These are phyloP conservation scores for Phytophthora ohioensis DNA, from an alignment of 352 stramenopile species.

Conservation along the genomic window DNA sequence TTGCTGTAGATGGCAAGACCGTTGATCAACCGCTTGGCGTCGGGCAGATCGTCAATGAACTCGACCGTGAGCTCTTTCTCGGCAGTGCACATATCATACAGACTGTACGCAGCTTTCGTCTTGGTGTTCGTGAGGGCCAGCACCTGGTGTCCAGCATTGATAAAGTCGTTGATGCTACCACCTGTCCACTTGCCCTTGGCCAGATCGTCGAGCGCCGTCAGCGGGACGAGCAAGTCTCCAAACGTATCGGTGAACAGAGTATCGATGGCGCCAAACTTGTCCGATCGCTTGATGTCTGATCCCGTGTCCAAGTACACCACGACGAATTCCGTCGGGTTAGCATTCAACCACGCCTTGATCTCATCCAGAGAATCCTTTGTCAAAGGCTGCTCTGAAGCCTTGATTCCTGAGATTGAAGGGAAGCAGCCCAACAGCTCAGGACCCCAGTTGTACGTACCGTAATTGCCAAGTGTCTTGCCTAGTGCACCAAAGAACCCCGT, in stretches of 20 bases:
- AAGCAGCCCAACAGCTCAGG: conserved; percentile 69
- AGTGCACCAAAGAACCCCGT: conserved; percentile 45
- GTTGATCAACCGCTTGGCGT: conserved; percentile 47
- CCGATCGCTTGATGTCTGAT: conserved; percentile 42
- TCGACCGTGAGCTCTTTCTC: conserved; percentile 47
- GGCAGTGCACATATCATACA: conserved; percentile 51
- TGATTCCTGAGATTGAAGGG: conserved; percentile 70
- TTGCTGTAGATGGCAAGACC: conserved; percentile 62
- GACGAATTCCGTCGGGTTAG: conserved; percentile 58
- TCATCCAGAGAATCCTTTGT: conserved; percentile 54
- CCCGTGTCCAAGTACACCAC: conserved; percentile 69
- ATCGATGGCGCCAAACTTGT: conserved; percentile 52
- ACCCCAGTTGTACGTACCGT: conserved; percentile 54
- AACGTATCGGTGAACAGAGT: conserved; percentile 53
- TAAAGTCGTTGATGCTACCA: conserved; percentile 51
- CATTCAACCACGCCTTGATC: conserved; percentile 60
- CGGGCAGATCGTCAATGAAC: conserved; percentile 52
- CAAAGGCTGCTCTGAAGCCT: conserved; percentile 53
- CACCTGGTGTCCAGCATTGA: conserved; percentile 54
- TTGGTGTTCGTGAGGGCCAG: conserved; percentile 55
- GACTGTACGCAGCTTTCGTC: conserved; percentile 42
- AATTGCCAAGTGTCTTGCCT: conserved; percentile 51
- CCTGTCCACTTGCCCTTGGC: conserved; percentile 42
- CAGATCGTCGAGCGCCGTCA: conserved; percentile 47
- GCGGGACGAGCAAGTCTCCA: conserved; percentile 54